These are phyloP conservation scores for Secale cereale DNA, from an alignment of 176 grass and related monocot genomes.

Conservation along the genomic window DNA sequence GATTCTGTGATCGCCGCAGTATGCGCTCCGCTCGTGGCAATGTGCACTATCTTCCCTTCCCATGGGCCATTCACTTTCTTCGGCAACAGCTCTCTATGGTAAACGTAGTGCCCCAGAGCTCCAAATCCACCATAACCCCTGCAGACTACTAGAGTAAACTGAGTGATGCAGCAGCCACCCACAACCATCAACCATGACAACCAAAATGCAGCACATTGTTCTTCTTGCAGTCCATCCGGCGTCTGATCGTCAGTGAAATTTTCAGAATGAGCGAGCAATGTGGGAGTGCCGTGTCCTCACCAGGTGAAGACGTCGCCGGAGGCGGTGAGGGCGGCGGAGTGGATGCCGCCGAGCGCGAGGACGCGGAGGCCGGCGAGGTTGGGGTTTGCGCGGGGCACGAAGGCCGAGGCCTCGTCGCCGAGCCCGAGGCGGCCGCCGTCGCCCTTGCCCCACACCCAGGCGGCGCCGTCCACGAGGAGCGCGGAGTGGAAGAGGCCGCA, in stretches of 20 bases:
- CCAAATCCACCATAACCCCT: slow-evolving; percentile 99
- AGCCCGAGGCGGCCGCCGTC: slow-evolving; percentile 80
- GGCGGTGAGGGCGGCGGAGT: slow-evolving; percentile 69
- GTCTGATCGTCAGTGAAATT: neutral
- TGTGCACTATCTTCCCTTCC: slow-evolving; percentile 67
- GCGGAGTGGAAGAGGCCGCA: slow-evolving; percentile 91
- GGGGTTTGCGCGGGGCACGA: slow-evolving; percentile 67
- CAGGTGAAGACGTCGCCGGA: slow-evolving; percentile 86
- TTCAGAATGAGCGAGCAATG: slow-evolving; percentile 16
- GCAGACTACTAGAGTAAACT: slow-evolving; percentile 77
- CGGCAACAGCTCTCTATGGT: slow-evolving; percentile 80
- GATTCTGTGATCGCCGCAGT: slow-evolving; percentile 69
- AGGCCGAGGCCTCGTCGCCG: slow-evolving; percentile 63
- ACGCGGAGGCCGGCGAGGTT: slow-evolving; percentile 55
- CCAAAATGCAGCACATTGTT: slow-evolving; percentile 6
- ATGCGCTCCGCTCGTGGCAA: slow-evolving; percentile 90
- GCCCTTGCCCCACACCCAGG: slow-evolving; percentile 96
- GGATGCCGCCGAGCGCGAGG: slow-evolving; percentile 80
- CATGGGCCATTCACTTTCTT: slow-evolving; percentile 71
- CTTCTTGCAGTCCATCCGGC: neutral
- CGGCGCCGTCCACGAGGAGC: slow-evolving; percentile 54
- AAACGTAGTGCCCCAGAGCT: slow-evolving; percentile 90
- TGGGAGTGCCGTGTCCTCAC: slow-evolving; percentile 42
- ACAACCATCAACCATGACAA: slow-evolving; percentile 7
- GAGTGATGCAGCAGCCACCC: slow-evolving; percentile 52